Base-by-base conservation (phyloP, 495 filamentous ascomycete genomes). In the Lasiosphaeriaceae sp. region DNA sequence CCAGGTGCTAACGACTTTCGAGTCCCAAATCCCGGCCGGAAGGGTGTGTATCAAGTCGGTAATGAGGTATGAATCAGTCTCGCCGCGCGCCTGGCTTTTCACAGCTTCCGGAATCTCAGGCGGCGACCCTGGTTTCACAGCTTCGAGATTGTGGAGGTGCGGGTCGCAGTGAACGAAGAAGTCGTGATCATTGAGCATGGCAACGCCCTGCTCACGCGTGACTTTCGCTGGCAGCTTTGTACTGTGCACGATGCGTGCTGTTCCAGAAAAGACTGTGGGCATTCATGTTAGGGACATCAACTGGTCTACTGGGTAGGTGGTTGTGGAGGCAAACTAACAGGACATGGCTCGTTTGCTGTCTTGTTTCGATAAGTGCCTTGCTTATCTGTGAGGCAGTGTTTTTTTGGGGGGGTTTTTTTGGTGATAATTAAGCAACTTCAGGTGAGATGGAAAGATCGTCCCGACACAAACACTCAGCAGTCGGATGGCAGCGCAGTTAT, bases 111-210 rank as follows among this genome's bases (percentile, higher is more conserved):
- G 67, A 50, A 66, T 26, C 12, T 39, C 24, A 17, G 63, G 59
- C 34, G 59, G 47, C 14, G 57, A 11, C 4, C 45, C 37, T 7
- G 67, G 57, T 16, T 59, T 57, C 1, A 74, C 47, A 0, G 52
- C 39, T 20, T 71, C 69, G 61, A 67, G 74, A 37, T 69, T 73
- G 46, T 65, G 39, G 50, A 75, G 59, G 63, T 74, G 73, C 24
- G 77, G 76, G 58, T 77, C 72, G 66, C 72, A 74, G 37, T 55
- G 34, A 3, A 80, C 61, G 66, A 76, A 71, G 67, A 77, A 76
- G 3, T 55, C 58, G 60, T 77, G 86, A 67, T 85, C 79, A 58
- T 87, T 86, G 8, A 90, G 80, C 12, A 84, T 78, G 43, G 76
- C 71, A 37, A 90, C 68, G 37, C 83, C 86, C 11, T 77, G 78